Base-by-base conservation (phyloP, 225 moss, liverwort and hornwort genomes). In the Anthoceros angustus region DNA sequence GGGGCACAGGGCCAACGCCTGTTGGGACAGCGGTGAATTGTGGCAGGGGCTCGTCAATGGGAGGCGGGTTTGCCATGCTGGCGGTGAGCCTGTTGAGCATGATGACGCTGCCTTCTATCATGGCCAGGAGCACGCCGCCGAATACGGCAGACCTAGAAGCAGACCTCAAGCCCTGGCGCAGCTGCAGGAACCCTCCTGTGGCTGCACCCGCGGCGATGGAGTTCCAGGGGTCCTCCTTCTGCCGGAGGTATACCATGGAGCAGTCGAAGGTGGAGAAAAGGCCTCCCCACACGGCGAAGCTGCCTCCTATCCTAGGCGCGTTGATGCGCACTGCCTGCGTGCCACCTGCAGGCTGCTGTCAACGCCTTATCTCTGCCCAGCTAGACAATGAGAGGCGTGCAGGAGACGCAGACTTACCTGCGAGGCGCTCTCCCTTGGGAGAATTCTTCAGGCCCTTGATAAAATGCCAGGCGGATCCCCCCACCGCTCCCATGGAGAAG, bases 261-360 rank as follows among this genome's bases (percentile, higher is more conserved):
- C 66, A 66, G 24, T 42, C 66, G 7, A 66, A 66, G 6, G 66
- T 66, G 40, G 42, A 18, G 39, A 11, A 66, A 18, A 55, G n/a
- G 55, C n/a, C 55, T 7, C 55, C 15, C 6, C 55, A 55, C 55
- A 55, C 55, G n/a, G 41, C 41, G 23, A 66, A 42, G 16, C 66
- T 66, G 23, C 66, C 66, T 10, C 41, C 65, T 12, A 39, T 41
- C 40, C 40, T 39, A 14, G 40, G 8, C 20, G 65, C 65, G 21
- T 66, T 66, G 65, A 66, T 41, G 40, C 66, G 66, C 41, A 66
- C 66, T 6, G 66, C 66, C 15, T 42, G 66, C 41, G 42, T 42
- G 41, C 66, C 65, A 21, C 65, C 5, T 6, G 49, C 49, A 50
- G 49, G 49, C 14, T 5, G 49, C 43, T 8, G 43, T 12, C 43